phyloP scores from a whole-genome alignment of 1,284 basidiomycete genomes.

The Rhodotorula sp. region DNA sequence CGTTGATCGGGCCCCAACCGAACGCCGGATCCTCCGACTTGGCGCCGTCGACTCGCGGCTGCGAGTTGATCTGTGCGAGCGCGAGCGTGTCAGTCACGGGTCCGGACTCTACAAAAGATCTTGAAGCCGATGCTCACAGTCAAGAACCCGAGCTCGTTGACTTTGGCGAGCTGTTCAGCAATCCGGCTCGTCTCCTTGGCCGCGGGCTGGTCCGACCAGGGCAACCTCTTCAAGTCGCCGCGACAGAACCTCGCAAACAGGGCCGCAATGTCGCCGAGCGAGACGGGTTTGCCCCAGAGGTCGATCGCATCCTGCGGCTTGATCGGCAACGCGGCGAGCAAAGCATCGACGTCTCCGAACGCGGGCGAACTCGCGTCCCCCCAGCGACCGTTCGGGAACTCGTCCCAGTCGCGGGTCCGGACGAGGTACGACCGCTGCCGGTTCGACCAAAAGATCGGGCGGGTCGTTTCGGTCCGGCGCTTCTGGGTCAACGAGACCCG shows the following conservation, averaged over 20 bases:
- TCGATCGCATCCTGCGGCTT: slow-evolving; percentile 66
- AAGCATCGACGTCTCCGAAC: slow-evolving; percentile 47
- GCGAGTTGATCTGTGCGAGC: slow-evolving; percentile 68
- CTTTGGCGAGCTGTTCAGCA: slow-evolving; percentile 68
- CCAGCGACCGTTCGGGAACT: slow-evolving; percentile 54
- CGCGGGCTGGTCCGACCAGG: slow-evolving; percentile 84
- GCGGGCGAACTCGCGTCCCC: slow-evolving; percentile 52
- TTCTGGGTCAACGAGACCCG: slow-evolving; percentile 74
- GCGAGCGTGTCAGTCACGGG: background rate
- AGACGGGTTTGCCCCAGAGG: slow-evolving; percentile 78
- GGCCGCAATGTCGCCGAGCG: slow-evolving; percentile 66
- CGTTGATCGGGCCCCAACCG: slow-evolving; percentile 53
- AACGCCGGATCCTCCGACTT: slow-evolving; percentile 62
- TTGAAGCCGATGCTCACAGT: slow-evolving; percentile 53
- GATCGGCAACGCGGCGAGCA: slow-evolving; percentile 36
- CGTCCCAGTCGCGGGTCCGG: slow-evolving; percentile 56
- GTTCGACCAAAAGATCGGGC: slow-evolving; percentile 96
- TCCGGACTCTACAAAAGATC: background rate
- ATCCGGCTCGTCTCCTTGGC: slow-evolving; percentile 82
- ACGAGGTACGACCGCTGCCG: slow-evolving; percentile 85
- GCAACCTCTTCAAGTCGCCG: slow-evolving; percentile 67
- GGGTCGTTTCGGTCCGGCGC: slow-evolving; percentile 80
- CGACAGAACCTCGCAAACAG: slow-evolving; percentile 71
- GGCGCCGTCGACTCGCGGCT: slow-evolving; percentile 84
- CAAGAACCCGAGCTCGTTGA: slow-evolving; percentile 82